Percentiles rank a stretch among this genome's conserved stretches.
These are phyloP conservation scores for Yamadazyma conglobata DNA, from an alignment of 1,139 yeast species.

Conservation along the genomic window DNA sequence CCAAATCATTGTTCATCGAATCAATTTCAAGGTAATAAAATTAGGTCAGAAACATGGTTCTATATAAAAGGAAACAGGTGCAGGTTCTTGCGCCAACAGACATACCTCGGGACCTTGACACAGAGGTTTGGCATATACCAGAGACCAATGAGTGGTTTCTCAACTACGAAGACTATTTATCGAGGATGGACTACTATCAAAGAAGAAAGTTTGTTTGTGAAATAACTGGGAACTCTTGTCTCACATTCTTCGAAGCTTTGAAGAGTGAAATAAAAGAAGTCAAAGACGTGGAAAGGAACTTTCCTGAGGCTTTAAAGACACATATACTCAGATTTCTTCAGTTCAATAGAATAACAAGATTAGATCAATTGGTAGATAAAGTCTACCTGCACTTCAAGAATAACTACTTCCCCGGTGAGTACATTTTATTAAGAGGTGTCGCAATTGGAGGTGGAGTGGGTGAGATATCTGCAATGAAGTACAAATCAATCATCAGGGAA, in stretches of 20 bases:
- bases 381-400: conserved; percentile 71
- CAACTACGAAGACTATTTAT: conserved; percentile 70
- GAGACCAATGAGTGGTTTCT: conserved; percentile 87
- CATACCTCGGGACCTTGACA: conserved; percentile 49
- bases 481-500: conserved; percentile 40
- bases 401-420: conserved; percentile 91
- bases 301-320: conserved; percentile 89
- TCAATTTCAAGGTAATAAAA: too few species aligned
- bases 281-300: conserved; percentile 68
- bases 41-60: conserved; percentile 53
- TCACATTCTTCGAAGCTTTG: conserved; percentile 86
- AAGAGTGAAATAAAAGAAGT: conserved; percentile 70
- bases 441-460: conserved; percentile 11
- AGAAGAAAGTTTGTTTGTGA: conserved; percentile 88
- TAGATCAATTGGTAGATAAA: conserved; percentile 84
- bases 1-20: too few species aligned
- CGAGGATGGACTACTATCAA: conserved; percentile 65
- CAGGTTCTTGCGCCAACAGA: conserved; percentile 53
- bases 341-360: conserved; percentile 76
- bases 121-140: conserved; percentile 73
- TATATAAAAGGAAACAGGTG: conserved; percentile 71
- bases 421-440: conserved; percentile 58
- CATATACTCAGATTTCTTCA: conserved; percentile 84
- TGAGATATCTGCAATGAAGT: conserved; percentile 21
- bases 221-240: conserved; percentile 88